A percentile compares a stretch with the other conserved stretches of the same genome.
Conservation (phyloP, 768 basidiomycete species). For the Amanita exitialis region DNA sequence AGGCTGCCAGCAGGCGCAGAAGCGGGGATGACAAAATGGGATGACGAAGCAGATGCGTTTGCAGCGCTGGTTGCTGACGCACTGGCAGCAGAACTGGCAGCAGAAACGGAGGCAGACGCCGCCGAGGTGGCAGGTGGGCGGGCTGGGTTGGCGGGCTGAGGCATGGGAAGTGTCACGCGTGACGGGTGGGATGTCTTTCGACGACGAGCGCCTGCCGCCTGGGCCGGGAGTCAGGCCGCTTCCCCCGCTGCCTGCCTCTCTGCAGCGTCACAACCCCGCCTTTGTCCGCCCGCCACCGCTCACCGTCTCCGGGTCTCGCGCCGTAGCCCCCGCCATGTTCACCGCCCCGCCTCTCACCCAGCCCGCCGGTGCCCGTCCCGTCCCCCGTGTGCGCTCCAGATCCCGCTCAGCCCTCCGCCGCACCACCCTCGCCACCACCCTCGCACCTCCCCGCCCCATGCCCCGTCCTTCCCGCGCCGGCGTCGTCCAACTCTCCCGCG, state of each 20-base stretch:
- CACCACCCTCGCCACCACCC: neutral
- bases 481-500: constrained; percentile 1
- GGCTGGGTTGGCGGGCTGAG: neutral
- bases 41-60: neutral
- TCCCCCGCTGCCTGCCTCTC: neutral
- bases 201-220: neutral
- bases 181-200: neutral
- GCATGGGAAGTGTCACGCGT: neutral
- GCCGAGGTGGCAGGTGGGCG: neutral
- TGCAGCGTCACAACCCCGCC: neutral
- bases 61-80: no score
- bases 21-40: constrained; percentile 27
- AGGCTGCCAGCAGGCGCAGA: constrained; percentile 54
- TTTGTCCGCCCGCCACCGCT: no score
- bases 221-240: neutral
- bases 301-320: no score
- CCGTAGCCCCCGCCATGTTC: no score
- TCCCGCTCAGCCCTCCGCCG: neutral
- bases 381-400: neutral
- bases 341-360: no score
- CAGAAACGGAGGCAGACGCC: neutral
- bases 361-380: neutral
- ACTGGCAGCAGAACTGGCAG: no score
- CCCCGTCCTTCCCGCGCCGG: neutral
- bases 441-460: neutral